Percentiles rank a stretch among this genome's conserved stretches.
Conservation (phyloP, 2,329 filamentous ascomycete genomes). For the Aspergillus fijiensis region DNA sequence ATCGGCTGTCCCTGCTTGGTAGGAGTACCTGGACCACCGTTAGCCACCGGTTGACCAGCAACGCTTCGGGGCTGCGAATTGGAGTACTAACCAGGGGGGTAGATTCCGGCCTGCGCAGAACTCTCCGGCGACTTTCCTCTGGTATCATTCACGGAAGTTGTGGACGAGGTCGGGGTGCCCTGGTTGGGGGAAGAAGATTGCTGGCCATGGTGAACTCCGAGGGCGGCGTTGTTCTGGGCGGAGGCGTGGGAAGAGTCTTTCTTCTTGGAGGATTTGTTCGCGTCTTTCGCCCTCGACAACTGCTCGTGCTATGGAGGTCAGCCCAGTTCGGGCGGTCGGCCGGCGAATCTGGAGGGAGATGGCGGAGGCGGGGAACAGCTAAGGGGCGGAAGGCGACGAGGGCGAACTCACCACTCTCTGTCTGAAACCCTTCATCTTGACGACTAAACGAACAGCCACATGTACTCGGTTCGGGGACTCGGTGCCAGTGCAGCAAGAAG, state of each 20-base stretch:
- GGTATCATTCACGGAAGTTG: slow-evolving; percentile 79
- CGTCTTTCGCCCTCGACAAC: slow-evolving; percentile 88
- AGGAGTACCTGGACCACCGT: slow-evolving; percentile 58
- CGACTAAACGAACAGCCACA: slow-evolving; percentile 36
- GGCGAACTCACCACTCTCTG: slow-evolving; percentile 83
- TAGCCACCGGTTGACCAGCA: slow-evolving; percentile 40
- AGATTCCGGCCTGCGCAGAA: slow-evolving; percentile 33
- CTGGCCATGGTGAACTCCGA: slow-evolving; percentile 48
- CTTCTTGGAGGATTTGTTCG: slow-evolving; percentile 75
- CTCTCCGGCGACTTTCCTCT: slow-evolving; percentile 70
- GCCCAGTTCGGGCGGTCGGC: slow-evolving; percentile 11
- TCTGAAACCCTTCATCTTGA: slow-evolving; percentile 93
- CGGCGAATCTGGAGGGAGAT: slow-evolving; percentile 19
- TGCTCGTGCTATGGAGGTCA: slow-evolving; percentile 62
- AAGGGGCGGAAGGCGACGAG: slow-evolving; percentile 12
- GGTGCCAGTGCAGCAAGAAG: slow-evolving; percentile 37
- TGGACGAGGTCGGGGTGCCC: slow-evolving; percentile 82
- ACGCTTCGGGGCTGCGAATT: slow-evolving; percentile 38
- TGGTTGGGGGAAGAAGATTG: slow-evolving; percentile 62
- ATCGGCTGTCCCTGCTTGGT: slow-evolving; percentile 62
- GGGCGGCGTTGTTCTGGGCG: slow-evolving; percentile 66
- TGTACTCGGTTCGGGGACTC: slow-evolving; percentile 33
- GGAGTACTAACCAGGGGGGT: slow-evolving; percentile 39
- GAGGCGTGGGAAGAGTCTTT: slow-evolving; percentile 65
- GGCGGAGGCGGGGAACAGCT: slow-evolving; percentile 25